A percentile compares a stretch with the other conserved stretches of the same genome.
Conservation (phyloP, 2,329 filamentous ascomycete genomes). For the Parafenestella ontariensis region DNA sequence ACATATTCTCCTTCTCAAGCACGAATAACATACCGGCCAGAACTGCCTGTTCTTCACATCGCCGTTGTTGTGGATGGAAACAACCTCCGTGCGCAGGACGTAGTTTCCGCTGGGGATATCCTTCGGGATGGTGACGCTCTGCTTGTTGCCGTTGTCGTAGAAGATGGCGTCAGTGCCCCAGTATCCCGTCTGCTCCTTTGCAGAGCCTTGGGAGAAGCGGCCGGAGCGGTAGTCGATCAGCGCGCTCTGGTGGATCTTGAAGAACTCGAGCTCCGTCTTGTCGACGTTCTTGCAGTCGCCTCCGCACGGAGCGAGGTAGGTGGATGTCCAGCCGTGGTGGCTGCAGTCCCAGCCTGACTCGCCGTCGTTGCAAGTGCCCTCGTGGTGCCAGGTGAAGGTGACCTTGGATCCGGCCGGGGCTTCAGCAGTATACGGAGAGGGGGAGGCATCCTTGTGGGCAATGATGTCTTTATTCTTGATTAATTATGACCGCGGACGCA, state of each 20-base stretch:
- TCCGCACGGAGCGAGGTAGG: slow-evolving; percentile 41
- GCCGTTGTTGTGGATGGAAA: slow-evolving; percentile 46
- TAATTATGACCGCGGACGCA: too few species aligned
- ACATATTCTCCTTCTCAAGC: too few species aligned
- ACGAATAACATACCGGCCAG: slow-evolving; percentile 29
- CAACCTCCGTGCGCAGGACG: slow-evolving; percentile 45
- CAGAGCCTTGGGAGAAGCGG: slow-evolving; percentile 30
- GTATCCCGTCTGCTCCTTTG: slow-evolving; percentile 34
- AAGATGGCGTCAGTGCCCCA: slow-evolving; percentile 46
- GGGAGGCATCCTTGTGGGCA: slow-evolving; percentile 38
- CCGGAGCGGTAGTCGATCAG: slow-evolving; percentile 37
- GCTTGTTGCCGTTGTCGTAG: slow-evolving; percentile 42
- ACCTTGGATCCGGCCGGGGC: slow-evolving; percentile 38
- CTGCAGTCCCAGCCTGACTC: slow-evolving; percentile 44
- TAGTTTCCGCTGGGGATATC: slow-evolving; percentile 45
- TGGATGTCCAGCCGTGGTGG: slow-evolving; percentile 44
- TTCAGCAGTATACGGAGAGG: slow-evolving; percentile 38
- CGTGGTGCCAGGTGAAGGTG: slow-evolving; percentile 42
- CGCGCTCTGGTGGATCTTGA: slow-evolving; percentile 43
- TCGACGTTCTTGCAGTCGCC: slow-evolving; percentile 43
- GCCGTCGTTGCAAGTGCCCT: slow-evolving; percentile 28
- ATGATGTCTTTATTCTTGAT: too few species aligned
- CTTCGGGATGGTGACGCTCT: slow-evolving; percentile 42
- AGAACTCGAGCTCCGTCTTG: slow-evolving; percentile 40
- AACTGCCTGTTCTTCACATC: slow-evolving; percentile 40